Evolutionary conservation across 106 monocot genomes (phyloP), one percentile per base, ranked within the genome.

Genomic region (Narthecium ossifragum): DNA sequence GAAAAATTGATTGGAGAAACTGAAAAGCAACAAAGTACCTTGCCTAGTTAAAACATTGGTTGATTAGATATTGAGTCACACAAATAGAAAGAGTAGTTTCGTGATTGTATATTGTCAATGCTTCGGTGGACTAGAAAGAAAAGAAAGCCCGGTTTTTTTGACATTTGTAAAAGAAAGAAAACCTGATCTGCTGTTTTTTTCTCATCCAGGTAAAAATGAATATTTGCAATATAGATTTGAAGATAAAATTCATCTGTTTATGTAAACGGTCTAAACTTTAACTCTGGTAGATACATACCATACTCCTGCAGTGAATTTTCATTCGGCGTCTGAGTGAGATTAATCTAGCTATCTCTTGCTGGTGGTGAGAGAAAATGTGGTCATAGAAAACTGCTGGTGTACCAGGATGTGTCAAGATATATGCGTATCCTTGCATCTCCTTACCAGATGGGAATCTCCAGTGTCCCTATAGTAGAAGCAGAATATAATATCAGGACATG

Each of bases 371-470:
- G 66, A 82, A 85, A 14, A 93, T 57, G 47, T 94, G 93, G 46
- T 94, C 93, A 62, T 77, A 89, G 75, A 94, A 94, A 32, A 94
- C 82, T 52, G 89, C 60, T 8, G 93, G 93, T 61, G 93, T 94
- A 60, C 93, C 93, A 36, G 93, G 85, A 75, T 94, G 93, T 18
- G 93, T 94, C 62, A 94, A 67, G 36, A 89, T 94, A 61, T 94
- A 94, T 17, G 85, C 93, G 63, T 94, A 94, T 31, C 93, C 93
- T 78, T 89, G 89, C 93, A 94, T 80, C 68, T 94, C 93, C 64
- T 80, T 94, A 47, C 85, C 85, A 27, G 59, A 53, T 8, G 93
- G 93, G 54, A 94, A 94, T 75, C 93, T 89, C 93, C 93, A 94
- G 58, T 94, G 93, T 60, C 93, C 93, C 93, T 93, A 34, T 4